These are phyloP conservation scores for Kalanchoe fedtschenkoi DNA, from an alignment of 164 flowering plant genomes.

Conservation along the genomic window DNA sequence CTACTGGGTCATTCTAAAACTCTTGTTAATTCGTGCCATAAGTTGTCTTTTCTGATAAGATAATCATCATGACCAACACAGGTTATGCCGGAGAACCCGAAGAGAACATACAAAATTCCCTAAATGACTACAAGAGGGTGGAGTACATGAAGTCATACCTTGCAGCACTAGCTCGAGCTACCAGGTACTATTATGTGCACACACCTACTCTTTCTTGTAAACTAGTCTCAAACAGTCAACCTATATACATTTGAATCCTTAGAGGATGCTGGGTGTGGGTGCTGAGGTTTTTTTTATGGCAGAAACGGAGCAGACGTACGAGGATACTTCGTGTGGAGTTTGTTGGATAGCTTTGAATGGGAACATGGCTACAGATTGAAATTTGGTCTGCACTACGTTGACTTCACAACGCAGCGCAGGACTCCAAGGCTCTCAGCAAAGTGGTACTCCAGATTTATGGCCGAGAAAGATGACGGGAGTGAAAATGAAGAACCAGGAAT, in stretches of 20 bases:
- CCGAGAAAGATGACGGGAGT: background rate
- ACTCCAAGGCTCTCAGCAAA: conserved; percentile 43
- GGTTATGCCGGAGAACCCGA: conserved; percentile 19
- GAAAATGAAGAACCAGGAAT: background rate
- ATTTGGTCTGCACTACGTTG: conserved; percentile 45
- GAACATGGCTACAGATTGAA: conserved; percentile 23
- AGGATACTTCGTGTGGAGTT: conserved; percentile 51
- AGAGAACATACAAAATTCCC: conserved; percentile 4
- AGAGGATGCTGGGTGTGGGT: too few relatives aligned
- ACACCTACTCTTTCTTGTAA: background rate
- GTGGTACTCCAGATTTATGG: conserved; percentile 38
- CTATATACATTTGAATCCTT: background rate
- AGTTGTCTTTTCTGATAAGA: background rate
- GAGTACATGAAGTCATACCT: conserved; percentile 36
- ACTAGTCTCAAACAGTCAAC: background rate
- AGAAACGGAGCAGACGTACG: conserved; percentile 26
- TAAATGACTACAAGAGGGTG: conserved; percentile 31
- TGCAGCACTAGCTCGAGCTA: conserved; percentile 29
- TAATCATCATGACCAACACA: conserved; percentile 1
- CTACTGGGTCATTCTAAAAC: background rate
- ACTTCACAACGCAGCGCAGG: conserved; percentile 29
- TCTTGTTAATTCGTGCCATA: background rate
- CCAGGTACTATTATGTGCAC: conserved; percentile 21
- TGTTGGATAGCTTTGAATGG: conserved; percentile 62
- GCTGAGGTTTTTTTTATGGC: background rate